These are phyloP conservation scores for Tylopilus sp. DNA, from an alignment of 1,284 basidiomycete species.

Conservation along the genomic window DNA sequence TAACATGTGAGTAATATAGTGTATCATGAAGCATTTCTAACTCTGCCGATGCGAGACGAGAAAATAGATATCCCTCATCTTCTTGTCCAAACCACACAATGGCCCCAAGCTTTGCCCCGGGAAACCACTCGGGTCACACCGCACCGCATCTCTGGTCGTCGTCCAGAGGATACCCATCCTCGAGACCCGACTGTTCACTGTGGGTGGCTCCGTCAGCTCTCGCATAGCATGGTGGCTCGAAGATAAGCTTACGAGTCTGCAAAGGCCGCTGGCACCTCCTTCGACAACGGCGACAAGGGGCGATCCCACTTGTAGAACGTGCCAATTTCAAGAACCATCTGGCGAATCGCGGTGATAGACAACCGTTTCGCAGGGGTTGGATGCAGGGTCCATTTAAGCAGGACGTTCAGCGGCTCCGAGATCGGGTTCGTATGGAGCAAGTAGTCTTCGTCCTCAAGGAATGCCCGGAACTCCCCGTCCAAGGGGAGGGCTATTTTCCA, in stretches of 20 bases:
- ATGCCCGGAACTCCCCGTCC: slow-evolving; percentile 74
- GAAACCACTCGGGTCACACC: background rate
- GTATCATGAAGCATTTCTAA: background rate
- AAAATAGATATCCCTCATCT: background rate
- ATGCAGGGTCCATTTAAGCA: slow-evolving; percentile 58
- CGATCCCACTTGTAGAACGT: slow-evolving; percentile 52
- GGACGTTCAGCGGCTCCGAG: slow-evolving; percentile 49
- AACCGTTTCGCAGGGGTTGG: slow-evolving; percentile 50
- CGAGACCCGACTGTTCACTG: background rate
- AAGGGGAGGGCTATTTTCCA: slow-evolving; percentile 75
- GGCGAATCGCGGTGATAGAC: slow-evolving; percentile 55
- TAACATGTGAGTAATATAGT: background rate
- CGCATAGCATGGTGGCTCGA: too few relatives aligned
- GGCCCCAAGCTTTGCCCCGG: background rate
- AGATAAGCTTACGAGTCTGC: background rate
- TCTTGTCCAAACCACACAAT: background rate
- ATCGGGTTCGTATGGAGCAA: slow-evolving; percentile 69
- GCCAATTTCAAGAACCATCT: slow-evolving; percentile 51
- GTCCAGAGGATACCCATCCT: background rate
- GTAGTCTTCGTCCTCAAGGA: slow-evolving; percentile 60
- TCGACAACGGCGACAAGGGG: background rate
- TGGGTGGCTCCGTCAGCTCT: background rate
- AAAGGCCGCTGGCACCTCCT: background rate
- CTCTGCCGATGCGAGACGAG: background rate
- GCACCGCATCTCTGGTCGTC: background rate